Percentiles rank a stretch among this genome's conserved stretches.
phyloP scores from a whole-genome alignment of 495 filamentous ascomycete species.

The Penicillium flavigenum region DNA sequence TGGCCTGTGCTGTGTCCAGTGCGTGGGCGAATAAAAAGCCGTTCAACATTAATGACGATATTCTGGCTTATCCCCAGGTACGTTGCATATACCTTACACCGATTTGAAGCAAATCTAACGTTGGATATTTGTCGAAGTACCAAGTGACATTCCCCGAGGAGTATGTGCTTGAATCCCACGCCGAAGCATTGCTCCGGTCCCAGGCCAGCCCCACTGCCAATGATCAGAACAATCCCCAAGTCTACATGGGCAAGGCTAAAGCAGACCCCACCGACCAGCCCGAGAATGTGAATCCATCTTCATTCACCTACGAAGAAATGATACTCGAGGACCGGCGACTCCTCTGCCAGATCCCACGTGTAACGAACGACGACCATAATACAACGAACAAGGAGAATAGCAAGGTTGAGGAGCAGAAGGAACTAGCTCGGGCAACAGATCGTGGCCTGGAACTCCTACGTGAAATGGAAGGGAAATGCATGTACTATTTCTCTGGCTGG shows the following conservation, averaged over 20 bases:
- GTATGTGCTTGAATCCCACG: slow-evolving; percentile 70
- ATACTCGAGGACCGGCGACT: slow-evolving; percentile 66
- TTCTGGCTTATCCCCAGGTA: slow-evolving; percentile 91
- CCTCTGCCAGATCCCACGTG: slow-evolving; percentile 80
- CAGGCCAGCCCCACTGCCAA: slow-evolving; percentile 20
- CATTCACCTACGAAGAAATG: slow-evolving; percentile 54
- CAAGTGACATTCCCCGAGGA: slow-evolving; percentile 76
- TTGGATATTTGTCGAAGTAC: slow-evolving; percentile 54
- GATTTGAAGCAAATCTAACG: slow-evolving; percentile 5
- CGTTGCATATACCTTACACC: slow-evolving; percentile 16
- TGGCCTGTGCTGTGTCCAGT: slow-evolving; percentile 39
- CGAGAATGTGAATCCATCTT: neutral
- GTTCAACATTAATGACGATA: slow-evolving; percentile 85
- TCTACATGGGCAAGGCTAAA: slow-evolving; percentile 23
- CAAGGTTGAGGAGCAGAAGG: slow-evolving; percentile 74
- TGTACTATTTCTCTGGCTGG: slow-evolving; percentile 92
- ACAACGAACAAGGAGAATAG: slow-evolving; percentile 54
- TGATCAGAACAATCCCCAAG: slow-evolving; percentile 29
- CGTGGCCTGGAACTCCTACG: slow-evolving; percentile 87
- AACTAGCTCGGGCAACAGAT: slow-evolving; percentile 77
- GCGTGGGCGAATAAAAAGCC: slow-evolving; percentile 55
- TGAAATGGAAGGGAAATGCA: slow-evolving; percentile 81
- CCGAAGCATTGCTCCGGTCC: slow-evolving; percentile 56
- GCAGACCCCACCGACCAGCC: slow-evolving; percentile 9
- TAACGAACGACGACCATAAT: slow-evolving; percentile 46